These are phyloP conservation scores for Phytophthora podocarpi DNA, from an alignment of 352 stramenopile species.

Conservation along the genomic window DNA sequence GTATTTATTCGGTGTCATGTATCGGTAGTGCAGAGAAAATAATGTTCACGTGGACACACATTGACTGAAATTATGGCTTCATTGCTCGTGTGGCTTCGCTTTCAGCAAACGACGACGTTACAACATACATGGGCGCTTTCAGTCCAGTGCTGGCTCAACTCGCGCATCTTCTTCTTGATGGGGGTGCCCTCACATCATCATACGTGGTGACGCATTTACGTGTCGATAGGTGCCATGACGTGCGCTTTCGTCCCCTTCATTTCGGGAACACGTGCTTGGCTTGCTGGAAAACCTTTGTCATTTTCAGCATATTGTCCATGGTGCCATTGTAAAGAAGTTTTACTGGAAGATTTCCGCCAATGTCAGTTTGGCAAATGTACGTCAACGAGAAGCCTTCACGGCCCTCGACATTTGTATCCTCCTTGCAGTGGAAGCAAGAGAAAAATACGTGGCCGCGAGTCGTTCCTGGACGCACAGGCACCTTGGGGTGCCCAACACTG, in stretches of 20 bases:
- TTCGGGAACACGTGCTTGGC: conserved; percentile 43
- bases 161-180: conserved; percentile 2
- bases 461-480: conserved; percentile 33
- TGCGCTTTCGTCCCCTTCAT: conserved; percentile 14
- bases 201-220: too few relatives aligned
- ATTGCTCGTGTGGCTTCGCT: not conserved
- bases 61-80: conserved; percentile 4
- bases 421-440: conserved; percentile 47
- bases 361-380: conserved; percentile 64
- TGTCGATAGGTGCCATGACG: too few relatives aligned
- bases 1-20: conserved; percentile 41
- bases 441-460: conserved; percentile 51
- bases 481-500: conserved; percentile 50
- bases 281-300: conserved; percentile 55
- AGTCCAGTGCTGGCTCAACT: not conserved
- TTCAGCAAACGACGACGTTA: too few relatives aligned
- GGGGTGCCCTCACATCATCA: too few relatives aligned
- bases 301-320: conserved; percentile 67
- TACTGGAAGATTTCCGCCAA: conserved; percentile 48
- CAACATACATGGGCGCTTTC: not conserved
- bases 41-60: conserved; percentile 1
- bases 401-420: conserved; percentile 28
- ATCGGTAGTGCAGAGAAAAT: conserved; percentile 3
- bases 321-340: conserved; percentile 63
- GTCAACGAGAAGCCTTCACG: conserved; percentile 43